phyloP scores from a whole-genome alignment of 441 rosid species.

The Pelargonium myrrhifolium region DNA sequence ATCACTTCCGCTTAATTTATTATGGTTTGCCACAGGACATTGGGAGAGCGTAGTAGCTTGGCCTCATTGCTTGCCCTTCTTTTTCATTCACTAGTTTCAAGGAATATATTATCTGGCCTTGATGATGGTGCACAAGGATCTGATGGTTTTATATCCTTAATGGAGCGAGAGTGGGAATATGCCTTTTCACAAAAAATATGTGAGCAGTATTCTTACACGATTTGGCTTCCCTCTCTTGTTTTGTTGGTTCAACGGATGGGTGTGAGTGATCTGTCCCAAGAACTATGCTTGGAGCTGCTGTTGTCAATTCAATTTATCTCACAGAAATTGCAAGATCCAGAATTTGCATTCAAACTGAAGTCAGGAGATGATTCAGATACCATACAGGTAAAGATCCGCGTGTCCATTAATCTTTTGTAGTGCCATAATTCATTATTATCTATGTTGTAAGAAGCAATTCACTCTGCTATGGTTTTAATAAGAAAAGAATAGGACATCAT shows the following conservation, averaged over 20 bases:
- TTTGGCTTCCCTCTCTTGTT: slow-evolving; percentile 87
- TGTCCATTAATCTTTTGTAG: not conserved
- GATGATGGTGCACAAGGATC: slow-evolving; percentile 23
- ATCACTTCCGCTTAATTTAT: slow-evolving; percentile 17
- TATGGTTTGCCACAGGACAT: slow-evolving; percentile 44
- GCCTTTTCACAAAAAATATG: slow-evolving; percentile 63
- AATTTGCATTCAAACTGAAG: slow-evolving; percentile 53
- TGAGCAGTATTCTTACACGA: slow-evolving; percentile 67
- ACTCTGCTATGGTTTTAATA: no score
- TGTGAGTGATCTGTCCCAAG: slow-evolving; percentile 31
- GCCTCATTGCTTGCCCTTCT: slow-evolving; percentile 74
- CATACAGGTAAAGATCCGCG: slow-evolving; percentile 57
- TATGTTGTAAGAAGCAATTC: not conserved
- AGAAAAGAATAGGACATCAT: no score
- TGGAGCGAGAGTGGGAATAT: slow-evolving; percentile 78
- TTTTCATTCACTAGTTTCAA: slow-evolving; percentile 55
- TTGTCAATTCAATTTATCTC: slow-evolving; percentile 52
- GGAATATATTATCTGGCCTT: slow-evolving; percentile 43
- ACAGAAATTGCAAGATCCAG: slow-evolving; percentile 75
- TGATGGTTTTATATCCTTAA: slow-evolving; percentile 30
- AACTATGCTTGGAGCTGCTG: slow-evolving; percentile 40
- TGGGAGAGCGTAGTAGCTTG: slow-evolving; percentile 76
- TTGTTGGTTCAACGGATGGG: slow-evolving; percentile 45
- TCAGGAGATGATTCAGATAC: slow-evolving; percentile 48
- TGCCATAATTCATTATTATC: not conserved